A percentile compares a stretch with the other conserved stretches of the same genome.
These are phyloP conservation scores for Geotrichum bryndzae DNA, from an alignment of 1,139 yeast species.

Conservation along the genomic window DNA sequence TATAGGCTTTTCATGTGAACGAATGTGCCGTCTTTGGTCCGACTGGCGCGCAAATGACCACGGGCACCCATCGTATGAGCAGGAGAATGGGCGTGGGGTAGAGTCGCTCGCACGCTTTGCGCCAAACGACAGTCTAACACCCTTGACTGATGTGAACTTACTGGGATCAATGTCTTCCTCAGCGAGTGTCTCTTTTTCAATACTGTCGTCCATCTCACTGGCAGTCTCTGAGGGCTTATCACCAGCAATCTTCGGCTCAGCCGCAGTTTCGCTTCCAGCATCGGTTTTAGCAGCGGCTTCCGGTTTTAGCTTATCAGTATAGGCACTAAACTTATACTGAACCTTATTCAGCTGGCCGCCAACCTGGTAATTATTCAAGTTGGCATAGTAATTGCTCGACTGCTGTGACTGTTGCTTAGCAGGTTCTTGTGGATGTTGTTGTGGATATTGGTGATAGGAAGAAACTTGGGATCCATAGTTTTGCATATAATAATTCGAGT, in stretches of 20 bases:
- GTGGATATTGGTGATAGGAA: not conserved
- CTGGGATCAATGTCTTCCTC: not conserved
- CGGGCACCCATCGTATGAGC: constrained; percentile 49
- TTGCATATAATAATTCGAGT: constrained; percentile 3
- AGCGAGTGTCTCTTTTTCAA: not conserved
- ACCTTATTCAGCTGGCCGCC: not conserved
- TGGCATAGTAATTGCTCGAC: not conserved
- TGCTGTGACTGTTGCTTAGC: not conserved
- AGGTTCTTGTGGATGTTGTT: not conserved
- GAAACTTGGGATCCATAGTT: not conserved
- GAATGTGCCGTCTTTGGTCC: constrained; percentile 59
- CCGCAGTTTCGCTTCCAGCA: not conserved
- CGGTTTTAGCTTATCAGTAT: not conserved
- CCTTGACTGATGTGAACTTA: not conserved
- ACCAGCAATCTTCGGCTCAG: not conserved
- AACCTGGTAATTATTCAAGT: not conserved
- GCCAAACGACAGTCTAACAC: constrained; percentile 2
- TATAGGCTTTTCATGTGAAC: constrained; percentile 58
- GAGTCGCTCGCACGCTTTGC: constrained; percentile 1
- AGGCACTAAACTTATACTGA: not conserved
- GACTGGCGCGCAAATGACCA: constrained; percentile 66
- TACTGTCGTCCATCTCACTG: not conserved
- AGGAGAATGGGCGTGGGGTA: constrained; percentile 41
- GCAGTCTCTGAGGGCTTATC: not conserved
- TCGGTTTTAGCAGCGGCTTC: not conserved